These are phyloP conservation scores for Trametes pubescens DNA, from an alignment of 1,284 basidiomycete genomes.

Conservation along the genomic window DNA sequence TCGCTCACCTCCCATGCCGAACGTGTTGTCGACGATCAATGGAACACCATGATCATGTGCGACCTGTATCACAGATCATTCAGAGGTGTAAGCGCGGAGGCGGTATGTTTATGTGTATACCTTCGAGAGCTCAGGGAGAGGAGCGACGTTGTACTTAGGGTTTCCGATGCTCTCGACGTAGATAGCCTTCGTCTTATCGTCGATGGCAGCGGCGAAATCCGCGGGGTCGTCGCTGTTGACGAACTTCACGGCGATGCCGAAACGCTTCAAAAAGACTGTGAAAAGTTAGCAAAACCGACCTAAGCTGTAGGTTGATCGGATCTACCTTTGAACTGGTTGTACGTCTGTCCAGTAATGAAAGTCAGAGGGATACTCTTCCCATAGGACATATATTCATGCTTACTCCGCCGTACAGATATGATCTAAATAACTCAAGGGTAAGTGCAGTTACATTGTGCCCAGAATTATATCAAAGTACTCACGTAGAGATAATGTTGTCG, in stretches of 20 bases:
- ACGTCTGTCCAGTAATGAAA: conserved; percentile 57
- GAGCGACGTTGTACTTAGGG: conserved; percentile 81
- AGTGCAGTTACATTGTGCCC: not conserved
- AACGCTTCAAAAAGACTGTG: conserved; percentile 70
- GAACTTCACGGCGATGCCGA: conserved; percentile 83
- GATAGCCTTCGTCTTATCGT: conserved; percentile 81
- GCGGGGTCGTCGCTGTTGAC: conserved; percentile 70
- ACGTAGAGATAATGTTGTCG: conserved; percentile 85
- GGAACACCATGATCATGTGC: conserved; percentile 83
- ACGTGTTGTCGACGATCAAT: conserved; percentile 90
- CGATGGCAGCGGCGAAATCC: conserved; percentile 77
- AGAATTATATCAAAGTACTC: conserved; percentile 37
- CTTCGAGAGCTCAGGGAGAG: conserved; percentile 80
- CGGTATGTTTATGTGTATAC: conserved; percentile 38
- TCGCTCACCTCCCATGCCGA: conserved; percentile 78
- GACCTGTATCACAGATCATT: conserved; percentile 33
- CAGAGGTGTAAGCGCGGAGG: not conserved
- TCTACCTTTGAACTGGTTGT: conserved; percentile 88
- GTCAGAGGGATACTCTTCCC: not conserved
- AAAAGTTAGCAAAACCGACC: conserved; percentile 10
- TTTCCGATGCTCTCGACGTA: conserved; percentile 90
- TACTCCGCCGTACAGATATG: conserved; percentile 74
- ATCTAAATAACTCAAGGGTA: conserved; percentile 43
- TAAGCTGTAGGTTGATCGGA: not conserved
- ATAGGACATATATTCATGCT: conserved; percentile 32